Percentiles rank a stretch among this genome's conserved stretches.
Conservation (phyloP, 139 green algal species). For the Marvania coccoides region DNA sequence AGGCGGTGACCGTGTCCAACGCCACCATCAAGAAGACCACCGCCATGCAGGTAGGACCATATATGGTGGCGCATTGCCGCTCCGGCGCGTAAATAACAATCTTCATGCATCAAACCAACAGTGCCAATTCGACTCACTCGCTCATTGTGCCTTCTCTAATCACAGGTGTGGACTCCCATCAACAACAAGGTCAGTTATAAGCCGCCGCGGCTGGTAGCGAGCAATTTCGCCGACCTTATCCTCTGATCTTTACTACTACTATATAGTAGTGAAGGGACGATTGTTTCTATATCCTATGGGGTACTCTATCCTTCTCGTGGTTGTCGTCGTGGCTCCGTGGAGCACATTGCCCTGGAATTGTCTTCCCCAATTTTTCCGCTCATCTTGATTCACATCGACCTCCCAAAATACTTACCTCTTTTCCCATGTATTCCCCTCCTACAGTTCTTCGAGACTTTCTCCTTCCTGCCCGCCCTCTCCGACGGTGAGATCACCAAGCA, state of each 20-base stretch:
- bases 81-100: too few relatives aligned
- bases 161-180: conserved; percentile 38
- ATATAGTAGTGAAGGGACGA: too few relatives aligned
- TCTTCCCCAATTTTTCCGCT: not conserved
- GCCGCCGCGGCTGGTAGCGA: not conserved
- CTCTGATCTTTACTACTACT: too few relatives aligned
- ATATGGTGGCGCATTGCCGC: too few relatives aligned
- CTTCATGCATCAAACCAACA: too few relatives aligned
- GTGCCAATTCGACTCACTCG: too few relatives aligned
- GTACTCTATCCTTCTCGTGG: not conserved
- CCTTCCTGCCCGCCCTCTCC: conserved; percentile 92
- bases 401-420: too few relatives aligned
- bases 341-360: too few relatives aligned
- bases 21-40: not conserved
- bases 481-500: conserved; percentile 84
- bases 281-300: not conserved
- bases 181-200: conserved; percentile 46
- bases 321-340: too few relatives aligned
- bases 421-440: too few relatives aligned
- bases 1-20: conserved; percentile 1
- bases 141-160: not conserved
- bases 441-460: conserved; percentile 97
- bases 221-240: not conserved
- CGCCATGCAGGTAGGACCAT: conserved; percentile 5
- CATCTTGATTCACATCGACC: conserved; percentile 38